Percentiles rank a stretch among this genome's conserved stretches.
phyloP scores from a whole-genome alignment of 306 rosid genomes.

The Sphenostylis stenocarpa region DNA sequence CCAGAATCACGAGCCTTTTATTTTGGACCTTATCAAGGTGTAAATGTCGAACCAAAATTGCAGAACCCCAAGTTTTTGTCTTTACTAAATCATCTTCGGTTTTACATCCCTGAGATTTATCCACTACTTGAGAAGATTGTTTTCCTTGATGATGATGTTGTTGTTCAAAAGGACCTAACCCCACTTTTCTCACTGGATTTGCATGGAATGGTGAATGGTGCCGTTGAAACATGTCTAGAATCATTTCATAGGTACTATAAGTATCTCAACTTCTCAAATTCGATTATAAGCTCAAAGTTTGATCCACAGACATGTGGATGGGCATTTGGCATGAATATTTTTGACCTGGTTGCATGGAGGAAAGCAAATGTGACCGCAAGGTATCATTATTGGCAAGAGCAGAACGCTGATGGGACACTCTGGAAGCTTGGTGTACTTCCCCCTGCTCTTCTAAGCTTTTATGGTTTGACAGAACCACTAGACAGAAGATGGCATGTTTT shows the following conservation, averaged over 20 bases:
- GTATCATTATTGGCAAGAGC: slow-evolving; percentile 92
- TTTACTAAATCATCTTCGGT: slow-evolving; percentile 83
- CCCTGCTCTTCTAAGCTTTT: slow-evolving; percentile 80
- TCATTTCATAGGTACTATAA: slow-evolving; percentile 82
- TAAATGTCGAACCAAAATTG: slow-evolving; percentile 55
- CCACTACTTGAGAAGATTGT: slow-evolving; percentile 90
- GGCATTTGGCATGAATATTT: slow-evolving; percentile 92
- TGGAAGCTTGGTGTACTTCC: slow-evolving; percentile 91
- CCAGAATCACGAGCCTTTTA: slow-evolving; percentile 57
- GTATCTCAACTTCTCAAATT: slow-evolving; percentile 82
- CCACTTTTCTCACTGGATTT: slow-evolving; percentile 78
- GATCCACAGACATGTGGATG: slow-evolving; percentile 94
- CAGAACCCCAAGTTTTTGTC: slow-evolving; percentile 61
- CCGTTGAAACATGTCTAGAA: slow-evolving; percentile 96
- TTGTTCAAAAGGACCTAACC: slow-evolving; percentile 86
- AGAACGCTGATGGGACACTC: slow-evolving; percentile 68
- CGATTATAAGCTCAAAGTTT: slow-evolving; percentile 81
- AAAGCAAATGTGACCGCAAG: slow-evolving; percentile 70
- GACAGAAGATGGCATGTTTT: slow-evolving; percentile 98
- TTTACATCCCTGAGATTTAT: slow-evolving; percentile 90
- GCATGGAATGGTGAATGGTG: slow-evolving; percentile 92
- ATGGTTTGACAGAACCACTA: slow-evolving; percentile 91
- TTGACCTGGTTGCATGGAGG: slow-evolving; percentile 83
- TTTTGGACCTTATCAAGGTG: slow-evolving; percentile 58
- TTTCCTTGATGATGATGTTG: slow-evolving; percentile 91